Evolutionary conservation across 257 asterid genomes (phyloP), one percentile per base, ranked within the genome.

Genomic region (Dorcoceras hygrometricum): DNA sequence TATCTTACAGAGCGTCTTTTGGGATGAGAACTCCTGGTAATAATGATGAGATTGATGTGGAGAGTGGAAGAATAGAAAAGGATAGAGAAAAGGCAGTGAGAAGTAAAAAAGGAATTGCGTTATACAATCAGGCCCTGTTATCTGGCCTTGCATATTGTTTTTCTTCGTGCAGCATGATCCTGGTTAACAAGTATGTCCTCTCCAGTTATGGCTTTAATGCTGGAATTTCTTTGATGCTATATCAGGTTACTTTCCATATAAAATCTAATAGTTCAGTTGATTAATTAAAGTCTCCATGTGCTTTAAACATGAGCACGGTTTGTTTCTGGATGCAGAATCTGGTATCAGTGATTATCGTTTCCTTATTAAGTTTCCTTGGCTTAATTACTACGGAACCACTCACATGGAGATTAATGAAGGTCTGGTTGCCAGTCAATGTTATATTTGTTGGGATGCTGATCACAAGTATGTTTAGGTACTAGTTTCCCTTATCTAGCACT

Each of bases 361-460:
- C 76, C 56, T 26, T 65, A 55, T 82, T 89, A 81, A 82, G 89
- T 62, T 53, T 83, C 55, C 75, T 80, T 71, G 96, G 98, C 48
- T 19, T 89, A 61, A 85, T 89, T 68, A 81, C 89, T 34, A 86
- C 91, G 2, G 98, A 91, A 61, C 98, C 96, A 64, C 83, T 91
- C 46, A 89, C 96, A n/a, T 91, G 91, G 98, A 87, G 81, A 83
- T 77, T 91, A 79, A 80, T 83, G 78, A 91, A 80, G 80, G 95
- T 87, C 70, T 91, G 96, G 98, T 79, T 91, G 79, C 98, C 98
- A 67, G 96, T 89, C 64, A 91, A 91, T 72, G 62, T 83, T 66
- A 86, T 93, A 77, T 93, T 93, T 75, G 98, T 93, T 8, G 97
- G 97, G 82, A 89, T 93, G 98, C 96, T 89, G 66, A 81, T 87